Evolutionary conservation across 495 filamentous ascomycete species (phyloP), one percentile per base, ranked within the genome.

Genomic region (Penicillium diatomitis): DNA sequence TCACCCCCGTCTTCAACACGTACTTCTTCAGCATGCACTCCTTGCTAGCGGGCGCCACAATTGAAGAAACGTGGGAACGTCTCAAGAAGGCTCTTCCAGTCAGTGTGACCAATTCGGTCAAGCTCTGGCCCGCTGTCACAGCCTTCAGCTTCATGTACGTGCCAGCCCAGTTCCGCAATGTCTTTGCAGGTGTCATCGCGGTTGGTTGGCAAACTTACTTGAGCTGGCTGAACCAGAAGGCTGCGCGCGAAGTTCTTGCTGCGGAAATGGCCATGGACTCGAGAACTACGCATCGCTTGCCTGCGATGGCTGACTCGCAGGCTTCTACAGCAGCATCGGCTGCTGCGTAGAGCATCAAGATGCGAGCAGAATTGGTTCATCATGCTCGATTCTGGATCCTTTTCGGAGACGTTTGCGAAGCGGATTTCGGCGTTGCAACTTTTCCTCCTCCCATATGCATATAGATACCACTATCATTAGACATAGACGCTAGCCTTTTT

Each of bases 191-290:
- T 5, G 64, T 79, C 9, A 76, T 90, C 56, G 89, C 87, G 3
- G 83, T 95, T 40, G 86, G 87, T 2, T 96, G 90, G 90, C 90
- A 96, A 69, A 87, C 85, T 3, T 96, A 96, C 73, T 58, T 96
- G 52, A 84, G 80, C 46, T 86, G 81, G 66, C 67, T 96, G 62
- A 95, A 95, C 53, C 78, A 84, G 63, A 75, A 70, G 51, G 88
- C 86, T 4, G 86, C 85, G 54, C 66, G 68, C 37, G 72, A 81
- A 60, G 77, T 76, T 42, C 59, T 58, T 48, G 57, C 52, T 11
- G 58, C 52, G 6, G 69, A 71, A 53, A 47, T 60, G 28, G 53
- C 47, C 48, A 54, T 60, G 8, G 56, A 58, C 52, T 38, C 49
- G 27, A 50, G 31, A 28, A 20, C 11, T 46, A 40, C 44, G 41